Base-by-base conservation (phyloP, 768 basidiomycete genomes). In the Exsudoporus frostii region DNA sequence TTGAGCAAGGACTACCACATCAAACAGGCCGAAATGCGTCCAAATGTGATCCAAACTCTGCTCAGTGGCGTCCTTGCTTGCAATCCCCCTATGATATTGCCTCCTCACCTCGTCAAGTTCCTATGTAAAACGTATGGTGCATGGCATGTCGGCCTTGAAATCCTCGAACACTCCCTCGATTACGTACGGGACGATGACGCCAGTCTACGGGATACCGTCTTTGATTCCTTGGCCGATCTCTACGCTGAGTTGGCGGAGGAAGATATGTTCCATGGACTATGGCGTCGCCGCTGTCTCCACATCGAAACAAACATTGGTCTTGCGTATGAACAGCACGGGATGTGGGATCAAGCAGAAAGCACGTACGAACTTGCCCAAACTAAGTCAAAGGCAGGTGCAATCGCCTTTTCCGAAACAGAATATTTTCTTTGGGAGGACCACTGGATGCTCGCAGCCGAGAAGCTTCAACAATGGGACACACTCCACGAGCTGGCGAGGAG, bases 371-470 rank as follows among this genome's bases (percentile, higher is more conserved):
- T 76, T 24, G 97, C 95, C 1, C 95, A 98, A 71, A 85, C 76
- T 59, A 90, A 86, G 69, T 87, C 93, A 8, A 80, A 93, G 42
- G 77, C 81, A 4, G 92, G 92, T 5, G 74, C 81, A 7, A 83
- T 97, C 48, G 85, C 94, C 1, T 98, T 95, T 74, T 88, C 90
- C 13, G 97, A 99, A 69, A 79, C 88, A 2, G 97, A 99, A 69
- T 98, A 95, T 68, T 93, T 90, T 62, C 76, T 99, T 19, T 99
- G 97, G 97, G 97, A 99, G 64, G 97, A 99, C 67, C 97, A 99
- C 68, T 99, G 97, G 96, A 90, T 99, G 54, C 74, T 95, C 8
- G 81, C 94, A 1, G 88, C 93, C 1, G 92, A 96, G 73, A 99
- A 99, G 70, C 76, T 99, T 17, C 97, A 98, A 66, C 90, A 97